Evolutionary conservation across 2,329 filamentous ascomycete genomes (phyloP).

Genomic region (Xylariales sp.): DNA sequence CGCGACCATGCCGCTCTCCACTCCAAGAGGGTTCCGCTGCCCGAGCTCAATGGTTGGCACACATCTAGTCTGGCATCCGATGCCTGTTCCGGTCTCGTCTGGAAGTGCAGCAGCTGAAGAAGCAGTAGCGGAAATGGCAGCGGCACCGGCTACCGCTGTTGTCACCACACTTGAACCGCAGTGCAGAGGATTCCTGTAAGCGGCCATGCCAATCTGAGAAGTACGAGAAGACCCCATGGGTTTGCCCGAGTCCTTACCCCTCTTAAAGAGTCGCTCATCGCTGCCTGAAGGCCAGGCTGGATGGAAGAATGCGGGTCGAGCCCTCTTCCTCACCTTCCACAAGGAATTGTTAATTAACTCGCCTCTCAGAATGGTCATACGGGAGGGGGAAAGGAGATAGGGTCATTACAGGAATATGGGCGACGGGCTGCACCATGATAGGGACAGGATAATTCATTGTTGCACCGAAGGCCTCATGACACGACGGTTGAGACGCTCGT

Average conservation of each 20-base stretch:
- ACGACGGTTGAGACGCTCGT: too few species aligned
- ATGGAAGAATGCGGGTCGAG: slow-evolving; percentile 6
- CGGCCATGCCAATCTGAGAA: too few species aligned
- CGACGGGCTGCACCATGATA: background rate
- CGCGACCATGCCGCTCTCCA: slow-evolving; percentile 1
- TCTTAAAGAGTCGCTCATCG: background rate
- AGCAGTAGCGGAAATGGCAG: background rate
- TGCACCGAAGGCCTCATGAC: too few species aligned
- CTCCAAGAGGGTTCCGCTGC: slow-evolving; percentile 1
- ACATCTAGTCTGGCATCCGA: slow-evolving; percentile 4
- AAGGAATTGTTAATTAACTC: background rate
- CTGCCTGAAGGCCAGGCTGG: background rate
- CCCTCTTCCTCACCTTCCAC: slow-evolving; percentile 4
- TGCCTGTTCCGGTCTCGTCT: slow-evolving; percentile 3
- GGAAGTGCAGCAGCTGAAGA: background rate
- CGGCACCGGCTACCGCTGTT: background rate
- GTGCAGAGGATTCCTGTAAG: background rate
- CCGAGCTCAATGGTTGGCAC: slow-evolving; percentile 1
- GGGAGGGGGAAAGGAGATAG: background rate
- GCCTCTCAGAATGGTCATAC: background rate
- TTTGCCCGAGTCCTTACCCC: slow-evolving; percentile 2
- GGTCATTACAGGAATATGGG: slow-evolving; percentile 5
- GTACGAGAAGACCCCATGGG: too few species aligned
- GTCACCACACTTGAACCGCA: background rate
- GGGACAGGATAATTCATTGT: background rate